phyloP scores from a whole-genome alignment of 306 rosid species.

The Cucumis cinereus region DNA sequence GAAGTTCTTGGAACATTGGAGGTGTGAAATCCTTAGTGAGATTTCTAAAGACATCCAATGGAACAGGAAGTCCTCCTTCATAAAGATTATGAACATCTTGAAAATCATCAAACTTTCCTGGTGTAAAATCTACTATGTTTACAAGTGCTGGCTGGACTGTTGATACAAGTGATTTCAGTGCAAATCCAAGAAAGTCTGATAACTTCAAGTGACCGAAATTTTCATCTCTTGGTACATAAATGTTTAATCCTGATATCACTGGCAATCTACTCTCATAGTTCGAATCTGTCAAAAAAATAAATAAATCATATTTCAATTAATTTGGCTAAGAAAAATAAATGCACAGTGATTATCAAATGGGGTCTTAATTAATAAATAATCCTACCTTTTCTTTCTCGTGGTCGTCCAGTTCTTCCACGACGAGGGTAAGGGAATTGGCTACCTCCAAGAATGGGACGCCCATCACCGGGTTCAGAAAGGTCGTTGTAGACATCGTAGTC shows the following conservation, averaged over 20 bases:
- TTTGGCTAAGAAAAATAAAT: too few species aligned
- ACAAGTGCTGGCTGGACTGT: constrained; percentile 49
- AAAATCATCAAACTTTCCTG: constrained; percentile 48
- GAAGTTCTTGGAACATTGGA: constrained; percentile 55
- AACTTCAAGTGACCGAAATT: constrained; percentile 68
- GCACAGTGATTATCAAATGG: too few species aligned
- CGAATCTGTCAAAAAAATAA: constrained; percentile 25
- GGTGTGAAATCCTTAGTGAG: constrained; percentile 37
- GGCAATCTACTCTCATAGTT: constrained; percentile 39
- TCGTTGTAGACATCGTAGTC: neutral
- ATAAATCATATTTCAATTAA: neutral
- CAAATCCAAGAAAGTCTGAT: constrained; percentile 60
- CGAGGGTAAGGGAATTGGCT: neutral
- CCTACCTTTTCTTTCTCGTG: constrained; percentile 35
- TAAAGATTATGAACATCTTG: constrained; percentile 52
- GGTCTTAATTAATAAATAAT: neutral
- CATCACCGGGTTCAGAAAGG: neutral
- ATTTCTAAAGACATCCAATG: constrained; percentile 23
- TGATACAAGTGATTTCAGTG: constrained; percentile 50
- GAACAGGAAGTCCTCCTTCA: constrained; percentile 59
- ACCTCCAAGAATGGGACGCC: neutral
- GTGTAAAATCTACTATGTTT: constrained; percentile 32
- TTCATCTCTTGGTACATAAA: constrained; percentile 85
- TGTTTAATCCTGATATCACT: constrained; percentile 31
- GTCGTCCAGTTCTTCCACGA: constrained; percentile 11